These are phyloP conservation scores for Salix brachista DNA, from an alignment of 345 rosid genomes.

Conservation along the genomic window DNA sequence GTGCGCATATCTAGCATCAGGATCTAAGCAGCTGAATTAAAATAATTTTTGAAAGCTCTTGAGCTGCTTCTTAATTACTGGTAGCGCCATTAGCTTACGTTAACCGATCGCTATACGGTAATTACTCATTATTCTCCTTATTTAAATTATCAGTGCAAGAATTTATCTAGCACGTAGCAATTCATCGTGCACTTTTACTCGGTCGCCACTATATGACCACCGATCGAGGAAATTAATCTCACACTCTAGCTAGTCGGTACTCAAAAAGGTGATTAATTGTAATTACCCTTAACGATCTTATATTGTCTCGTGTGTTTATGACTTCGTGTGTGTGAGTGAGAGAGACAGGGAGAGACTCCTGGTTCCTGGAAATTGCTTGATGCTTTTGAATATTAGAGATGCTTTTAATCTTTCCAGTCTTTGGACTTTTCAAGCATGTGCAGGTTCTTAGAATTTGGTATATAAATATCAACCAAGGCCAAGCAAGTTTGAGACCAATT, in stretches of 20 bases:
- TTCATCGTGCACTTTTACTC: too few species aligned
- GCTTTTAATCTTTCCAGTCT: neutral
- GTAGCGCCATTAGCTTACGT: neutral
- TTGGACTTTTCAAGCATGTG: conserved; percentile 17
- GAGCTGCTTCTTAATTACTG: too few species aligned
- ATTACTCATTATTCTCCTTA: too few species aligned
- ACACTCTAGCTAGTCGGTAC: neutral
- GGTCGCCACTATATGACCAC: too few species aligned
- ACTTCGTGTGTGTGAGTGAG: too few species aligned
- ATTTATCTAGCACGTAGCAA: too few species aligned
- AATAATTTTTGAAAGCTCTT: too few species aligned
- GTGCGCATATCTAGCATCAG: too few species aligned
- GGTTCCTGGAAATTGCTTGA: conserved; percentile 27
- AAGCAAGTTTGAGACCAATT: neutral
- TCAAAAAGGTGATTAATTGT: too few species aligned
- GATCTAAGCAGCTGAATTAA: too few species aligned
- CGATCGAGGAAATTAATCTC: neutral
- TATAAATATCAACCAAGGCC: conserved; percentile 19
- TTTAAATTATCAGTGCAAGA: too few species aligned
- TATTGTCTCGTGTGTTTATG: neutral
- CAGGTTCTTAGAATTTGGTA: too few species aligned
- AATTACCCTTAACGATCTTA: neutral
- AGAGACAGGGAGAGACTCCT: neutral
- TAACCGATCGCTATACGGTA: neutral
- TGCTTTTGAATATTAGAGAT: neutral